These are phyloP conservation scores for Macrotyloma uniflorum DNA, from an alignment of 306 rosid species.

Conservation along the genomic window DNA sequence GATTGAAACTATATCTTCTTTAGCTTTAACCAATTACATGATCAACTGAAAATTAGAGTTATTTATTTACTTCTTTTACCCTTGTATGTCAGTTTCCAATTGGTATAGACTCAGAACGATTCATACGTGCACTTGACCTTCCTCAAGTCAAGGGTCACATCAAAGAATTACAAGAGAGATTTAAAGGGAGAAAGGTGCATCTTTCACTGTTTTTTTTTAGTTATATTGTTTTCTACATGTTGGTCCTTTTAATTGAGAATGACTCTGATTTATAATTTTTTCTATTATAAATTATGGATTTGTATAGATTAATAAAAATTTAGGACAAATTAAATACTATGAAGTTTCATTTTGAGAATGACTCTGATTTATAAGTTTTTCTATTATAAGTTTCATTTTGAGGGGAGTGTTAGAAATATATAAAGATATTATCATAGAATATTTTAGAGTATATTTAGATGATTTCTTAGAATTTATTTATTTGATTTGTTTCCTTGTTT, in stretches of 20 bases:
- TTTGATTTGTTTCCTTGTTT: too few species aligned
- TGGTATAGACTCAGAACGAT: conserved; percentile 85
- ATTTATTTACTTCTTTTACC: conserved; percentile 35
- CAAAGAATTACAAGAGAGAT: conserved; percentile 75
- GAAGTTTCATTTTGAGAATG: too few species aligned
- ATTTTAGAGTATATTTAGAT: too few species aligned
- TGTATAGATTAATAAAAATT: conserved; percentile 27
- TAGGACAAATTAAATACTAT: conserved; percentile 8
- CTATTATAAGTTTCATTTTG: too few species aligned
- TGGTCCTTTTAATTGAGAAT: conserved; percentile 1
- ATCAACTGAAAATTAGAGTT: conserved; percentile 11
- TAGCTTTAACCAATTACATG: neutral
- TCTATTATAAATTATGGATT: conserved; percentile 6
- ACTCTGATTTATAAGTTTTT: too few species aligned
- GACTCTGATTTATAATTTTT: conserved; percentile 1
- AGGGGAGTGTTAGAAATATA: too few species aligned
- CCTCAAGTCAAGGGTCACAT: conserved; percentile 59
- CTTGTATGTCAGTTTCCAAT: conserved; percentile 76
- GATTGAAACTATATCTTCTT: conserved; percentile 16
- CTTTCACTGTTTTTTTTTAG: conserved; percentile 6
- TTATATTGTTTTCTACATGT: neutral
- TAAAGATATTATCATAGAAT: too few species aligned
- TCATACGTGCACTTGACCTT: conserved; percentile 70
- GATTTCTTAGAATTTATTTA: too few species aligned
- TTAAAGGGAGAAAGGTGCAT: conserved; percentile 80